These are phyloP conservation scores for Linum tenue DNA, from an alignment of 345 rosid genomes.

Conservation along the genomic window DNA sequence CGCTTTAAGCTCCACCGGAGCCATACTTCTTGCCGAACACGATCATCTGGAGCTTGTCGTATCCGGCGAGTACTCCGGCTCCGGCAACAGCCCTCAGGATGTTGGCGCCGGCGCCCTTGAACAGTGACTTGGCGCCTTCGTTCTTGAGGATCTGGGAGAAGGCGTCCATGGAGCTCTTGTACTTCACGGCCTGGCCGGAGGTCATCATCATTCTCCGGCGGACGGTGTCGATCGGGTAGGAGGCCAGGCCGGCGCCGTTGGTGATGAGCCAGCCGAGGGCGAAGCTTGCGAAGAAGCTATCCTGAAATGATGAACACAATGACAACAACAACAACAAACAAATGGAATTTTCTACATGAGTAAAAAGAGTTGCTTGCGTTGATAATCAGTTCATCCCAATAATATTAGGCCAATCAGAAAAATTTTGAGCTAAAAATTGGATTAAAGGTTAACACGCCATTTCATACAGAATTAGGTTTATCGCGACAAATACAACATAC, in stretches of 20 bases:
- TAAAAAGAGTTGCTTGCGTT: too few relatives aligned
- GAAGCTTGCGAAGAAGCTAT: slow-evolving; percentile 28
- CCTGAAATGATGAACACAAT: slow-evolving; percentile 13
- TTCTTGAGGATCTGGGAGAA: slow-evolving; percentile 23
- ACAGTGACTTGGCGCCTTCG: slow-evolving; percentile 25
- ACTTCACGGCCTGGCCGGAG: slow-evolving; percentile 29
- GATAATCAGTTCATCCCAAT: too few relatives aligned
- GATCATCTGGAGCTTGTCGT: slow-evolving; percentile 27
- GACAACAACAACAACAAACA: neutral
- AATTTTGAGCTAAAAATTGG: too few relatives aligned
- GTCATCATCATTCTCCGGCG: slow-evolving; percentile 30
- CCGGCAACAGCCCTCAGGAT: slow-evolving; percentile 27
- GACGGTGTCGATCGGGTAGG: slow-evolving; percentile 23
- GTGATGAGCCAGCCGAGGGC: slow-evolving; percentile 25
- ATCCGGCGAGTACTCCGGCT: slow-evolving; percentile 28
- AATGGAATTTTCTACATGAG: neutral
- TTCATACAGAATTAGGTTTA: too few relatives aligned
- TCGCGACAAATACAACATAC: too few relatives aligned
- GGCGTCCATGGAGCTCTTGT: slow-evolving; percentile 24
- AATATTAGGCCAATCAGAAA: too few relatives aligned
- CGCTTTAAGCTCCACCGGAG: slow-evolving; percentile 19
- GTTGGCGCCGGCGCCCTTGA: slow-evolving; percentile 29
- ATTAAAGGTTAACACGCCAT: too few relatives aligned
- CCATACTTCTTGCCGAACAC: slow-evolving; percentile 20
- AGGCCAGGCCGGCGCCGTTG: slow-evolving; percentile 19